Base-by-base conservation (phyloP, 306 rosid species). In the Carpinus viminea region DNA sequence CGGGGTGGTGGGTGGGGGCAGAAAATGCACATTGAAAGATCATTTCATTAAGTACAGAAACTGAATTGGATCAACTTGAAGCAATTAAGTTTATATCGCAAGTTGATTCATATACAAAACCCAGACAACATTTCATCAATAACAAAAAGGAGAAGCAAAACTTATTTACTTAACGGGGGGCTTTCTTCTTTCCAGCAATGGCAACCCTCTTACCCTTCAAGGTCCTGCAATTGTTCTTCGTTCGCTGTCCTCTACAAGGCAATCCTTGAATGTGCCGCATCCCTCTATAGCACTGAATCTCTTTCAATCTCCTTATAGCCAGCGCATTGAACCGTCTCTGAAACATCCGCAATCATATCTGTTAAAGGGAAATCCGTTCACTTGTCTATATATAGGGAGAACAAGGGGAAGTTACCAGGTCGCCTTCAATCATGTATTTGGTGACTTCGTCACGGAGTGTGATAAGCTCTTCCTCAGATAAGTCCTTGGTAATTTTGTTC, bases 211-310 rank as follows among this genome's bases (percentile, higher is more conserved):
- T 93, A 76, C 98, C 98, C 92, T 93, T 93, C 91, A 94, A 87
- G 70, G 97, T 94, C 82, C 97, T 80, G 79, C 97, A 91, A 81
- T 94, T 94, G 77, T 92, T 94, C 91, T 94, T 94, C 26, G 97
- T 92, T 61, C 92, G 91, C 79, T 94, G 98, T 41, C 97, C 98
- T 80, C 98, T 84, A 77, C 98, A 94, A 4, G 98, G 98, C 75
- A 94, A 85, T 12, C 98, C 97, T 76, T 91, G 92, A 83, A 87
- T 92, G 73, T 94, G 98, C 76, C 98, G 85, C 28, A 94, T 61
- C 61, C 98, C 98, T 85, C 98, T 77, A 66, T 94, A 94, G 76
- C 98, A 94, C 81, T 94, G 98, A 51, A 94, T 94, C 71, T 94
- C 97, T 86, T 88, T 94, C 84, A 94, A 54, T 69, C 97, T 94